Evolutionary conservation across 495 filamentous ascomycete species (phyloP).

Genomic region (Trichodelitschia bisporula): DNA sequence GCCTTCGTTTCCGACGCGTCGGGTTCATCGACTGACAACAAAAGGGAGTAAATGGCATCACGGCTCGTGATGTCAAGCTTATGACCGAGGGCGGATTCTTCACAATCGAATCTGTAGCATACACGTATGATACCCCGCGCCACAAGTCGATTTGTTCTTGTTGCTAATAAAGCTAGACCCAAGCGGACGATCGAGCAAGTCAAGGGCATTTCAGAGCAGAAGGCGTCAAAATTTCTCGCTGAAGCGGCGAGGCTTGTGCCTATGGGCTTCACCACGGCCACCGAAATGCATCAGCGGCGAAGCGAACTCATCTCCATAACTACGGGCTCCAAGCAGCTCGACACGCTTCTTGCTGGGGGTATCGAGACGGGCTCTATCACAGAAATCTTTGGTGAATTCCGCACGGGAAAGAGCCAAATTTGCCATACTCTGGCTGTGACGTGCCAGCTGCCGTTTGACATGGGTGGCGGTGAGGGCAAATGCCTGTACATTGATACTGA

Average conservation of each 20-base stretch:
- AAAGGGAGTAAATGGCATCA: slow-evolving; percentile 64
- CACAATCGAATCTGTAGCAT: slow-evolving; percentile 86
- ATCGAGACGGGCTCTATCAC: slow-evolving; percentile 94
- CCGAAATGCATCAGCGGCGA: slow-evolving; percentile 91
- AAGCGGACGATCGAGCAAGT: slow-evolving; percentile 70
- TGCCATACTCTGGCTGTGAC: slow-evolving; percentile 97
- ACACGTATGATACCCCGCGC: slow-evolving; percentile 32
- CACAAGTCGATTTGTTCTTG: neutral
- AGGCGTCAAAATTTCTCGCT: slow-evolving; percentile 76
- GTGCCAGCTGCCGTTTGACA: slow-evolving; percentile 91
- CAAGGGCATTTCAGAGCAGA: slow-evolving; percentile 92
- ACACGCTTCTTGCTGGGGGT: slow-evolving; percentile 83
- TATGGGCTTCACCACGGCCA: slow-evolving; percentile 98
- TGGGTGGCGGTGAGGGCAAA: slow-evolving; percentile 96
- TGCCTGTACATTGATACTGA: slow-evolving; percentile 99
- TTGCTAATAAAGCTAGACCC: slow-evolving; percentile 25
- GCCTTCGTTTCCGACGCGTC: slow-evolving; percentile 1
- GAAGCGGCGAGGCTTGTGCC: slow-evolving; percentile 92
- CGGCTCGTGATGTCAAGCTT: slow-evolving; percentile 81
- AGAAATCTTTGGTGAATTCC: slow-evolving; percentile 96
- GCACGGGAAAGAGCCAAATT: slow-evolving; percentile 94
- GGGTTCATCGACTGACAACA: slow-evolving; percentile 3
- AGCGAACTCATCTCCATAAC: slow-evolving; percentile 95
- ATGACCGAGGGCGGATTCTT: slow-evolving; percentile 80
- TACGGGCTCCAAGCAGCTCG: slow-evolving; percentile 87